These are phyloP conservation scores for Oryza meridionalis DNA, from an alignment of 176 grass and related monocot genomes.

Conservation along the genomic window DNA sequence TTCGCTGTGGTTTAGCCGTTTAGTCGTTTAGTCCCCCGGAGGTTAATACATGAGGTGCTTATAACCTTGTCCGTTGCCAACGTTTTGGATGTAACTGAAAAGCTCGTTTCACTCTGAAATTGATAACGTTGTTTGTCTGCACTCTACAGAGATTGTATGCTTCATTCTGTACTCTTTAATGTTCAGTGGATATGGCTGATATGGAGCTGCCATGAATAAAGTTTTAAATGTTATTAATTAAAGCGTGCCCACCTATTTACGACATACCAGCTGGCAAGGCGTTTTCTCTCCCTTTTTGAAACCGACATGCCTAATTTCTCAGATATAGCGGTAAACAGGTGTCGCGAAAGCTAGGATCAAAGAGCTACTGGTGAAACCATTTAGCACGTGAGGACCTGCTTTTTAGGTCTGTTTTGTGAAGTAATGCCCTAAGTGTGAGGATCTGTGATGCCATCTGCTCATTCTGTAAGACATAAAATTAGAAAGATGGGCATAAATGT, in stretches of 20 bases:
- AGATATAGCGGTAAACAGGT: background rate
- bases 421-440: background rate
- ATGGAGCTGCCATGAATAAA: slow-evolving; percentile 1
- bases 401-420: background rate
- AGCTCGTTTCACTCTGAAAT: background rate
- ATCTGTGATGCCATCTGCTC: background rate
- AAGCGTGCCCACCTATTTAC: background rate
- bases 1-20: background rate
- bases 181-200: background rate
- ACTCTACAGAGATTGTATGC: background rate
- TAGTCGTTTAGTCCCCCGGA: background rate
- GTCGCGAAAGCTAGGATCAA: background rate
- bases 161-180: background rate
- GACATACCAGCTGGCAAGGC: background rate
- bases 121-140: background rate
- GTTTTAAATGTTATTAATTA: background rate
- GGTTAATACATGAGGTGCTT: background rate
- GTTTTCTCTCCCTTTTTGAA: background rate
- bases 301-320: background rate
- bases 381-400: background rate
- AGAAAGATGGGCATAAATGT: background rate
- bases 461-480: background rate
- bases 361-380: background rate
- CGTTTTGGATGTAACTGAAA: background rate
- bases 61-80: background rate